Conservation (phyloP, 805 yeast genomes). For the Saccharomycopsis fodiens region DNA sequence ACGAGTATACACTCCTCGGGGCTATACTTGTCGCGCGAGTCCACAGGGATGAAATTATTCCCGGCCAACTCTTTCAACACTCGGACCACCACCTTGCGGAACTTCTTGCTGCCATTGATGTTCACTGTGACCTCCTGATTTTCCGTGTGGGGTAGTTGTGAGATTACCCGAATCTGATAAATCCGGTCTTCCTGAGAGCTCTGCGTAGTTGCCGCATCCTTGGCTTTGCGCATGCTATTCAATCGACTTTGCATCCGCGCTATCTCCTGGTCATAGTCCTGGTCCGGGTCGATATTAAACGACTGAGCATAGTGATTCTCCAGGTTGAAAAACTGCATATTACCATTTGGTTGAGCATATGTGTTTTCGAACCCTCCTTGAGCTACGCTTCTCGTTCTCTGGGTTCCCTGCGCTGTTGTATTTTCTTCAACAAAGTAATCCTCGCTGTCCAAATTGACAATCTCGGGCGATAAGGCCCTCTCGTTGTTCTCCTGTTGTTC, state of each 20-base stretch:
- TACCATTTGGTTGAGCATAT: not conserved
- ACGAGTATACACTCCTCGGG: conserved; percentile 20
- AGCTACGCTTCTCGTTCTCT: too few species aligned
- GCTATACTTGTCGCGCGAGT: conserved; percentile 14
- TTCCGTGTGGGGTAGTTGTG: conserved; percentile 15
- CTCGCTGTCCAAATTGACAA: not conserved
- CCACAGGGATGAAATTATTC: conserved; percentile 1
- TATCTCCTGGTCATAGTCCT: conserved; percentile 5
- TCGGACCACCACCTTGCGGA: conserved; percentile 9
- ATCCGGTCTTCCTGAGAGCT: not conserved
- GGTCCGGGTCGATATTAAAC: not conserved
- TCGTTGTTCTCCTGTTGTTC: not conserved
- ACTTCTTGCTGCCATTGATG: conserved; percentile 12
- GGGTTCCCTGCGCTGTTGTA: too few species aligned
- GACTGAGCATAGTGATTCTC: not conserved
- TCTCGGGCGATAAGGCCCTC: not conserved
- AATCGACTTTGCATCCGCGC: not conserved
- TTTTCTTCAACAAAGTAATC: not conserved
- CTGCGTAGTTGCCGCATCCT: not conserved
- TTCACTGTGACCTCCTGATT: not conserved
- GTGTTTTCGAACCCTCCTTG: not conserved
- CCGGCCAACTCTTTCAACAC: conserved; percentile 14
- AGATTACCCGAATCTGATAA: conserved; percentile 14
- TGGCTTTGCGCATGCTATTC: not conserved
- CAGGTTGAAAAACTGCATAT: not conserved